These are phyloP conservation scores for Xerocomellus chrysenteron DNA, from an alignment of 768 basidiomycete genomes.

Conservation along the genomic window DNA sequence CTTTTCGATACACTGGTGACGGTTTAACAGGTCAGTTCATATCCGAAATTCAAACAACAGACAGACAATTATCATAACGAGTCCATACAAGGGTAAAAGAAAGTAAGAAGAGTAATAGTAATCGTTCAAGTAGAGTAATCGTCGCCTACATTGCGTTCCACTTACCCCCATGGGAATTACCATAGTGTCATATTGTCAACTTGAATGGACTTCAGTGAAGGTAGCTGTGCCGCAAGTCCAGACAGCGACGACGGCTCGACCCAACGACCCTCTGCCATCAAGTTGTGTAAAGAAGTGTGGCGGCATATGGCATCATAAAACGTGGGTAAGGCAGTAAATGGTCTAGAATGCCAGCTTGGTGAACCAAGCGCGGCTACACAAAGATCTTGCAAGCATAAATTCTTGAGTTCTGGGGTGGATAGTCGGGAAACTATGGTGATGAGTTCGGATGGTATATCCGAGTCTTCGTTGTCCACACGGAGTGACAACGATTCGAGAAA, in stretches of 20 bases:
- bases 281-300: constrained; percentile 7
- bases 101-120: neutral
- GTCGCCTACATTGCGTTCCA: constrained; percentile 1
- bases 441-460: constrained; percentile 65
- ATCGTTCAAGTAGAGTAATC: constrained; percentile 4
- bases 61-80: constrained; percentile 6
- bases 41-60: neutral
- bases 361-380: constrained; percentile 9
- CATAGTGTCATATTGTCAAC: constrained; percentile 6
- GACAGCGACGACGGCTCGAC: constrained; percentile 12
- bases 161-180: constrained; percentile 7
- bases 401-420: constrained; percentile 45
- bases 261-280: constrained; percentile 32
- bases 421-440: constrained; percentile 50
- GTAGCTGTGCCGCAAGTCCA: constrained; percentile 13
- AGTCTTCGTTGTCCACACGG: constrained; percentile 50
- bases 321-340: constrained; percentile 43
- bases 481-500: constrained; percentile 49
- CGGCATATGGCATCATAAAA: constrained; percentile 7
- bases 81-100: neutral
- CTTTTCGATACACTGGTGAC: neutral
- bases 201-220: constrained; percentile 14
- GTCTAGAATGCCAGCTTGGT: constrained; percentile 2
- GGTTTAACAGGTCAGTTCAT: constrained; percentile 1
- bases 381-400: constrained; percentile 47